Evolutionary conservation across 83 land plant genomes (phyloP), one percentile per base, ranked within the genome.

Genomic region (Picea abies): DNA sequence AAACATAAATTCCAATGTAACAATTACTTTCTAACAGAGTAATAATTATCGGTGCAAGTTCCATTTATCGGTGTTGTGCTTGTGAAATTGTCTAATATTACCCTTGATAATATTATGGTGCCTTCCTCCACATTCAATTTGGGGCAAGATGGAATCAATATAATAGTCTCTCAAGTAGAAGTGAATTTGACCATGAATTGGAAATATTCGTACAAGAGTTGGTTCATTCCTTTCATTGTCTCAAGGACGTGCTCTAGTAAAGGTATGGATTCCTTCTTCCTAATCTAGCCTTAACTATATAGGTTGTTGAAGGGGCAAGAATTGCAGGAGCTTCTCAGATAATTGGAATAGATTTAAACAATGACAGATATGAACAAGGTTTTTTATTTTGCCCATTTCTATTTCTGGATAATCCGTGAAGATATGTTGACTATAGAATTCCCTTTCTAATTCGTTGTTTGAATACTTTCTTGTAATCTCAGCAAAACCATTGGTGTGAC

Each of bases 151-250:
- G 92, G 92, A 19, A 26, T 93, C 20, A 79, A 61, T 17, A 78
- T 93, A 19, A 87, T 84, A 39, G 90, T 85, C 66, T 86, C 90
- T 0, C 84, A 86, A 37, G 89, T 85, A 68, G 88, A 87, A 26
- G 87, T 83, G 7, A 81, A 84, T 83, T 5, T 89, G 69, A 83
- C 88, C 66, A 86, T 91, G 92, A 56, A 88, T 56, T 93, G 96
- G 96, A n/a, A 75, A 7, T 93, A 93, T 68, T 84, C 89, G 9
- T 93, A 91, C 49, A 72, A 20, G 26, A 81, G 85, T 73, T 86
- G 89, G 88, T 12, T 87, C 2, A 14, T 90, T 35, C 88, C 88
- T 0, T 35, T 89, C 44, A 76, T 63, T 4, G 63, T 93, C 56
- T 84, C 86, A 73, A 26, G 93, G 93, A 15, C 23, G 37, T 8